Percentiles rank a stretch among this genome's conserved stretches.
Conservation (phyloP, 768 basidiomycete species). For the Termitomyces bulborhizus region DNA sequence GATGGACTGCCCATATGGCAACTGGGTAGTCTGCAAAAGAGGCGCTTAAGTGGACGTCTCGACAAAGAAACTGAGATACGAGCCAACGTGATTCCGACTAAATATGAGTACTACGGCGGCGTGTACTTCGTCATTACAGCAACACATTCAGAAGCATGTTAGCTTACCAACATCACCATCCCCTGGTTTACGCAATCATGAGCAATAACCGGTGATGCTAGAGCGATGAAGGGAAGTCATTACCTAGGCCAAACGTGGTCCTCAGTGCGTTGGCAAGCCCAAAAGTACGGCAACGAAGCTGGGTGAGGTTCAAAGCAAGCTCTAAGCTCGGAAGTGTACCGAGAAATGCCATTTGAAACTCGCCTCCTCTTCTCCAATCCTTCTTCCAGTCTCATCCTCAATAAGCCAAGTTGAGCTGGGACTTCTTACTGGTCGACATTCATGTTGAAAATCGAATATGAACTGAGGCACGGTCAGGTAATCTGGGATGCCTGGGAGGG, state of each 20-base stretch:
- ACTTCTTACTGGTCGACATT: constrained; percentile 30
- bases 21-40: constrained; percentile 42
- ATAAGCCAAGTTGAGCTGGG: constrained; percentile 37
- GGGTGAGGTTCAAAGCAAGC: neutral
- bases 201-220: neutral
- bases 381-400: constrained; percentile 41
- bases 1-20: constrained; percentile 50
- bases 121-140: neutral
- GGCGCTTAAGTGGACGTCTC: neutral
- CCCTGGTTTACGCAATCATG: constrained; percentile 19
- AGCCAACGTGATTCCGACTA: constrained; percentile 64
- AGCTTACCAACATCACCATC: constrained; percentile 46
- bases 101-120: constrained; percentile 49
- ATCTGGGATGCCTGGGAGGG: constrained; percentile 40
- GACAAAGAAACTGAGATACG: constrained; percentile 6
- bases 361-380: constrained; percentile 34
- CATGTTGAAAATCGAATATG: constrained; percentile 39
- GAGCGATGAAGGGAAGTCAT: neutral
- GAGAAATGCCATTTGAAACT: neutral
- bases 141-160: neutral
- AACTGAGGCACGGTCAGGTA: constrained; percentile 49
- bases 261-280: constrained; percentile 43
- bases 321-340: too few species aligned
- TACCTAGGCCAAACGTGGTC: constrained; percentile 37
- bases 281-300: constrained; percentile 42